Evolutionary conservation across 305 asterid species (phyloP).

Genomic region (Ilex paraguariensis): DNA sequence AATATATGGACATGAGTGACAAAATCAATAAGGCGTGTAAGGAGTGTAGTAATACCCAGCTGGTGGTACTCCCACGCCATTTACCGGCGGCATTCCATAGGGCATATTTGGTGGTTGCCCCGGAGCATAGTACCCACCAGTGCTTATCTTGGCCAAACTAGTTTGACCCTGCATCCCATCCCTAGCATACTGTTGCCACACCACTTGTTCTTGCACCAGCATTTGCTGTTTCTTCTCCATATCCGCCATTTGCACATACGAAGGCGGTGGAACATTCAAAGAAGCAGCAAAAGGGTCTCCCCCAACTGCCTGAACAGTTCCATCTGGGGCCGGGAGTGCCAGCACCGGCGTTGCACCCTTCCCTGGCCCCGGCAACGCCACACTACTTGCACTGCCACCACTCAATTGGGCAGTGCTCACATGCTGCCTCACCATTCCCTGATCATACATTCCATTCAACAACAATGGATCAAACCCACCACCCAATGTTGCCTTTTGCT

Average conservation of each 20-base stretch:
- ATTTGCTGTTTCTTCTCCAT: conserved; percentile 86
- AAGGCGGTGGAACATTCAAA: conserved; percentile 61
- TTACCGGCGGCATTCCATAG: conserved; percentile 70
- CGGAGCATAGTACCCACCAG: conserved; percentile 53
- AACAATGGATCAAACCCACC: conserved; percentile 80
- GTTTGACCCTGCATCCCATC: conserved; percentile 83
- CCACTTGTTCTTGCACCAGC: conserved; percentile 70
- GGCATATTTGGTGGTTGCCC: conserved; percentile 52
- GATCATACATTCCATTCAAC: conserved; percentile 93
- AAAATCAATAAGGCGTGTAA: conserved; percentile 28
- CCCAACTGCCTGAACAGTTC: conserved; percentile 69
- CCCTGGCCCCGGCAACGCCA: conserved; percentile 71
- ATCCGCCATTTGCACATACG: conserved; percentile 84
- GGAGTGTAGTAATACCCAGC: conserved; percentile 58
- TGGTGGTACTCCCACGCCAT: conserved; percentile 59
- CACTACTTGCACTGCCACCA: conserved; percentile 93
- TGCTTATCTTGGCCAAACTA: conserved; percentile 56
- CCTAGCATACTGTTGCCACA: conserved; percentile 75
- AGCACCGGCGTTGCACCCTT: conserved; percentile 54
- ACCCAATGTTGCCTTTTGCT: conserved; percentile 74
- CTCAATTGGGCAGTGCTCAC: conserved; percentile 50
- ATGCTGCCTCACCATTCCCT: conserved; percentile 82
- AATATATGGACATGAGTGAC: conserved; percentile 20
- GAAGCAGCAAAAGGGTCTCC: conserved; percentile 93
- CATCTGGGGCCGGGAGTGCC: conserved; percentile 95